Conservation (phyloP, 2,329 filamentous ascomycete genomes). For the Sclerotinia subarctica region DNA sequence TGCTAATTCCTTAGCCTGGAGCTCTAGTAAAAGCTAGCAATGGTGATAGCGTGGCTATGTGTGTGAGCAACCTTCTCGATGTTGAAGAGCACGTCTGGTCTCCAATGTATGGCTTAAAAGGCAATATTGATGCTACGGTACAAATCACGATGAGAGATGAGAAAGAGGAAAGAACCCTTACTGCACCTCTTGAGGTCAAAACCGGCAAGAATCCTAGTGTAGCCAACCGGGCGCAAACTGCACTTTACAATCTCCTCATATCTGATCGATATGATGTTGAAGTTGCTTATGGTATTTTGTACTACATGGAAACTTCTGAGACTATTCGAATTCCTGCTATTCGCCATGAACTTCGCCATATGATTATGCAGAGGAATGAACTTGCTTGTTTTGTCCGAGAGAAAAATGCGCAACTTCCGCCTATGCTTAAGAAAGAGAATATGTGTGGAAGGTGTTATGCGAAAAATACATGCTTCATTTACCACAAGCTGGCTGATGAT, state of each 20-base stretch:
- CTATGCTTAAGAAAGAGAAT: conserved; percentile 79
- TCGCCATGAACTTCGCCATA: conserved; percentile 84
- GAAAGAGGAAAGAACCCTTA: conserved; percentile 63
- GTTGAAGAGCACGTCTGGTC: conserved; percentile 99
- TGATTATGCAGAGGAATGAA: conserved; percentile 94
- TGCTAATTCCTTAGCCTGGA: conserved; percentile 48
- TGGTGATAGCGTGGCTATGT: conserved; percentile 73
- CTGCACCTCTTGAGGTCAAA: conserved; percentile 93
- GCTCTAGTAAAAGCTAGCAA: conserved; percentile 78
- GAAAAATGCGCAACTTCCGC: conserved; percentile 73
- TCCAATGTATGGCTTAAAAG: conserved; percentile 93
- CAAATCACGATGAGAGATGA: conserved; percentile 78
- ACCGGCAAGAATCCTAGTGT: conserved; percentile 82
- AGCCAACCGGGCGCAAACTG: conserved; percentile 88
- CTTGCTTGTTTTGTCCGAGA: conserved; percentile 82
- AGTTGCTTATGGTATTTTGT: conserved; percentile 84
- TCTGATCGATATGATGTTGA: conserved; percentile 95
- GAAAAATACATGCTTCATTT: conserved; percentile 85
- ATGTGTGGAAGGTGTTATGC: conserved; percentile 87
- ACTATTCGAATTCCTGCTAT: conserved; percentile 82
- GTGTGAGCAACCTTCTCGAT: conserved; percentile 89
- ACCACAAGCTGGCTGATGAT: conserved; percentile 84
- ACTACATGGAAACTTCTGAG: conserved; percentile 89
- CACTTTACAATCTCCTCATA: conserved; percentile 86
- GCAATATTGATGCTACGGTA: conserved; percentile 95